Evolutionary conservation across 805 yeast genomes (phyloP).

Genomic region (Ogataea saltuana): DNA sequence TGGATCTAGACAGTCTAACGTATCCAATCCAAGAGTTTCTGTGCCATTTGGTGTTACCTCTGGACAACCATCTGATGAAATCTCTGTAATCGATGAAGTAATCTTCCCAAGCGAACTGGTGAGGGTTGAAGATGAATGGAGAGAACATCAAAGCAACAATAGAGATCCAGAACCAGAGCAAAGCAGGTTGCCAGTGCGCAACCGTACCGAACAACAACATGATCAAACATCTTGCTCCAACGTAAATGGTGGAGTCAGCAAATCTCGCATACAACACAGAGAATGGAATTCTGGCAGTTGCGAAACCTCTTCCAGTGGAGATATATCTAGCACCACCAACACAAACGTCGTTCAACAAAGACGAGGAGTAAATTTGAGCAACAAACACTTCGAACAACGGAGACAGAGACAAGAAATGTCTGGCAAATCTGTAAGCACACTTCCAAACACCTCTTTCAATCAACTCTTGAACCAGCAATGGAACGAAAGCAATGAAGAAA

Average conservation of each 20-base stretch:
- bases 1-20: constrained; percentile 77
- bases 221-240: constrained; percentile 78
- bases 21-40: constrained; percentile 89
- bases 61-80: constrained; percentile 85
- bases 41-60: constrained; percentile 89
- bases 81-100: constrained; percentile 96
- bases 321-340: constrained; percentile 88
- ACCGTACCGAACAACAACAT: constrained; percentile 72
- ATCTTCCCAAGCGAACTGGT: constrained; percentile 95
- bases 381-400: constrained; percentile 84
- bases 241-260: constrained; percentile 79
- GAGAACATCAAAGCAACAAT: constrained; percentile 83
- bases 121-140: constrained; percentile 96
- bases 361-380: constrained; percentile 74
- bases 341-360: constrained; percentile 68
- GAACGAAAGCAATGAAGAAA: constrained; percentile 77
- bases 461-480: constrained; percentile 75
- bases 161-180: constrained; percentile 97
- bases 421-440: constrained; percentile 65
- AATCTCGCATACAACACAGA: constrained; percentile 72
- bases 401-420: constrained; percentile 69
- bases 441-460: constrained; percentile 82
- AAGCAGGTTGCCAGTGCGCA: constrained; percentile 88
- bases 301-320: constrained; percentile 85
- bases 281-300: constrained; percentile 77